Conservation (phyloP, 192 early-diverging fungal genomes). For the Jimgerdemannia flammicorona region DNA sequence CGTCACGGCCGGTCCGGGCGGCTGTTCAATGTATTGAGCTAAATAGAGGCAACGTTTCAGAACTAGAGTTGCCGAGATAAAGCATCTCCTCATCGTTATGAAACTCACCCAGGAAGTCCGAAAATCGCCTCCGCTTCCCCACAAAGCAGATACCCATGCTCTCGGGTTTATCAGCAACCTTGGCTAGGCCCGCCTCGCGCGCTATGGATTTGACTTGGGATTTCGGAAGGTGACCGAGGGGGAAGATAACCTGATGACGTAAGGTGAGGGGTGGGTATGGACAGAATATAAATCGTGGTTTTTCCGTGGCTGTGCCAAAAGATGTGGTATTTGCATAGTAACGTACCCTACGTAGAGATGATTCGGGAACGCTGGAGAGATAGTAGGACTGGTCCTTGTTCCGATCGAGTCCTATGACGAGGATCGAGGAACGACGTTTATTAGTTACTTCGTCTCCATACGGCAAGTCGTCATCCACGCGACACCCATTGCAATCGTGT, state of each 20-base stretch:
- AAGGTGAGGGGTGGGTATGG: neutral
- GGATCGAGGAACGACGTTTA: neutral
- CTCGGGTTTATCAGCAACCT: conserved; percentile 68
- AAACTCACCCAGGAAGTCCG: conserved; percentile 65
- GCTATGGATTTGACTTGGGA: conserved; percentile 72
- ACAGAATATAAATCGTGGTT: neutral
- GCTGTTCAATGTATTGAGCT: conserved; percentile 25
- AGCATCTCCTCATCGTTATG: conserved; percentile 23
- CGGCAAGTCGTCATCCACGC: no score
- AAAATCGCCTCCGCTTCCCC: conserved; percentile 72
- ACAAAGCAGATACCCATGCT: conserved; percentile 98
- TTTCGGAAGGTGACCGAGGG: conserved; percentile 75
- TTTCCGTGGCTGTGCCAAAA: neutral
- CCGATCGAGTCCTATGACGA: conserved; percentile 41
- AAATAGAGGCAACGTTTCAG: neutral
- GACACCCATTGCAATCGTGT: neutral
- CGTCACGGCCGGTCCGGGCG: conserved; percentile 24
- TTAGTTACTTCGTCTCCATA: no score
- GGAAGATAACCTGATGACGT: conserved; percentile 57
- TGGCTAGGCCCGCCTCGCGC: conserved; percentile 42
- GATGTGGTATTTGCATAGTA: neutral
- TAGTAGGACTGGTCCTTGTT: conserved; percentile 96
- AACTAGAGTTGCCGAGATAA: conserved; percentile 7
- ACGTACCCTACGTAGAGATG: conserved; percentile 32
- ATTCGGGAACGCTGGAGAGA: conserved; percentile 59